Conservation (phyloP, 495 filamentous ascomycete genomes). For the Penicillium manginii region DNA sequence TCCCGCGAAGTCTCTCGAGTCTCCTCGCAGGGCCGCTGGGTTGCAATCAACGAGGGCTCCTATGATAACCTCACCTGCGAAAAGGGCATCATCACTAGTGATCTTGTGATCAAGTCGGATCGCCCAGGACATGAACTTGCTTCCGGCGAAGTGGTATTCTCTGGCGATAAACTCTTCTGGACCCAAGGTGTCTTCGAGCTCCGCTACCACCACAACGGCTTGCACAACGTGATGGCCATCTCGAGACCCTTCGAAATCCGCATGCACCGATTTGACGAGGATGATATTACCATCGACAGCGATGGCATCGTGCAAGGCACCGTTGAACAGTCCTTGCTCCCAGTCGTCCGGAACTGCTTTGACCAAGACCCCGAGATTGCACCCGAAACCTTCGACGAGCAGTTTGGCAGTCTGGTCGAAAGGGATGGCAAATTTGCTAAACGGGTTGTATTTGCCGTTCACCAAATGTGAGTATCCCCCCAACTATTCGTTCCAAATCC, state of each 20-base stretch:
- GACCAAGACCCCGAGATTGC: constrained; percentile 92
- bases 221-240: constrained; percentile 95
- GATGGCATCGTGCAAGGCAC: constrained; percentile 55
- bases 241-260: constrained; percentile 91
- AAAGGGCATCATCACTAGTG: constrained; percentile 73
- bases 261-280: constrained; percentile 74
- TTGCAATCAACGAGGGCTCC: constrained; percentile 73
- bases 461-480: constrained; percentile 69
- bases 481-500: background rate
- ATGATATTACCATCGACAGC: constrained; percentile 56
- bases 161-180: constrained; percentile 96
- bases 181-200: constrained; percentile 94
- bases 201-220: constrained; percentile 93
- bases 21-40: constrained; percentile 87
- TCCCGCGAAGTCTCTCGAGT: constrained; percentile 82
- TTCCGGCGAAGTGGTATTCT: constrained; percentile 82
- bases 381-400: constrained; percentile 76
- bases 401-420: constrained; percentile 81
- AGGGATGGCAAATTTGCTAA: constrained; percentile 86
- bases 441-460: constrained; percentile 89
- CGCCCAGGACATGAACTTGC: constrained; percentile 44
- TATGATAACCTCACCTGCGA: constrained; percentile 80
- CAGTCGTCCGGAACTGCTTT: constrained; percentile 86
- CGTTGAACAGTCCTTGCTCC: constrained; percentile 77
- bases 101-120: constrained; percentile 57